These are phyloP conservation scores for Acanthamoeba culbertsoni DNA, from an alignment of 208 protist species.

Conservation along the genomic window DNA sequence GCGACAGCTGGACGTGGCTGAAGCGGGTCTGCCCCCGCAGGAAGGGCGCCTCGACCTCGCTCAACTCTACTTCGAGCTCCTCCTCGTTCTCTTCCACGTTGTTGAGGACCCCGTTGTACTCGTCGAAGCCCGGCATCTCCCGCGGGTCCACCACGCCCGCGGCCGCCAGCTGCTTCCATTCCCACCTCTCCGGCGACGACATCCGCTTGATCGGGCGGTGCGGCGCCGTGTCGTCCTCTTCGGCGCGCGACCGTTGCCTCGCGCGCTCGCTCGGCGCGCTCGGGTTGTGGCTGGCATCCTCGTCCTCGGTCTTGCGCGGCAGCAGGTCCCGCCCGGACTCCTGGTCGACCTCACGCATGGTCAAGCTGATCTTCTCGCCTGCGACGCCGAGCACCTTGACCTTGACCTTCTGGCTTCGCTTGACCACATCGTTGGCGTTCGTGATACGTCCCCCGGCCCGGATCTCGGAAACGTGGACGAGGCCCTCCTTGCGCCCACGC, in stretches of 20 bases:
- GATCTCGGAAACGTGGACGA: constrained; percentile 81
- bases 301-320: constrained; percentile 41
- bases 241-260: neutral
- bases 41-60: constrained; percentile 90
- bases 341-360: constrained; percentile 91
- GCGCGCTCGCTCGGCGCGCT: constrained; percentile 26
- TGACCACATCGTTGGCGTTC: constrained; percentile 73
- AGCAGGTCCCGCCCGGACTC: constrained; percentile 77
- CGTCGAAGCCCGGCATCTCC: constrained; percentile 84
- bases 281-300: constrained; percentile 48
- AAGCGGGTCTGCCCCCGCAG: constrained; percentile 76
- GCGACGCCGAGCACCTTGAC: constrained; percentile 85
- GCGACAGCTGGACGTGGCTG: constrained; percentile 65
- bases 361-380: constrained; percentile 81
- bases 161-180: constrained; percentile 84
- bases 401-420: constrained; percentile 78
- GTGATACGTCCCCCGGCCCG: constrained; percentile 32
- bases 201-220: constrained; percentile 75
- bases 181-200: constrained; percentile 86
- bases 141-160: constrained; percentile 80
- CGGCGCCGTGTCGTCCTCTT: constrained; percentile 3
- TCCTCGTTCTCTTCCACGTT: constrained; percentile 80
- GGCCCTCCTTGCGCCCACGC: constrained; percentile 73
- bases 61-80: constrained; percentile 91
- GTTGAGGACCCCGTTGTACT: constrained; percentile 69